Evolutionary conservation across 75 land plant species (phyloP).

Genomic region (Pinus tabuliformis): DNA sequence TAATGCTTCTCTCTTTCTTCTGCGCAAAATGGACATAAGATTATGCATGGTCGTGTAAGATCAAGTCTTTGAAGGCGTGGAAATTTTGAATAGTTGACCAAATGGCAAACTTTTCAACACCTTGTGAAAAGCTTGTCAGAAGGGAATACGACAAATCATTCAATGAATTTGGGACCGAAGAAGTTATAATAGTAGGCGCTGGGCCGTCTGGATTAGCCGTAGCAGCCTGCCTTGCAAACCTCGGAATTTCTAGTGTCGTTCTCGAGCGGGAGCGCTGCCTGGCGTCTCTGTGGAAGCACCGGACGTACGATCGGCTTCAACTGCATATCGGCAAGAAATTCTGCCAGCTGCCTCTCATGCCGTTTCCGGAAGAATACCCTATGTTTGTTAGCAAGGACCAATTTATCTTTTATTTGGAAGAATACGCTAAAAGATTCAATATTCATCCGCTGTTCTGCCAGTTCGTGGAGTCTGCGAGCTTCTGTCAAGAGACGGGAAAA

Average conservation of each 20-base stretch:
- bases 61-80: too few species aligned
- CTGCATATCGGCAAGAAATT: conserved; percentile 78
- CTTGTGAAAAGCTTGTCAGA: not conserved
- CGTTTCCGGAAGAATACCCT: conserved; percentile 66
- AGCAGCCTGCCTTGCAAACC: conserved; percentile 56
- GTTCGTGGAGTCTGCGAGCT: conserved; percentile 40
- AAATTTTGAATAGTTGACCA: too few species aligned
- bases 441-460: conserved; percentile 48
- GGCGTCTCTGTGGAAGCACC: conserved; percentile 76
- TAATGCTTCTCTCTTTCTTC: too few species aligned
- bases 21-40: too few species aligned
- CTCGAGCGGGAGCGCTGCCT: conserved; percentile 66
- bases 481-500: conserved; percentile 11
- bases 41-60: too few species aligned
- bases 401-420: conserved; percentile 61
- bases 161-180: not conserved
- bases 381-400: conserved; percentile 65
- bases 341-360: conserved; percentile 72
- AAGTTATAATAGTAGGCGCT: conserved; percentile 80
- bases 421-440: conserved; percentile 49
- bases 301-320: conserved; percentile 68
- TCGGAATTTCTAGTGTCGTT: conserved; percentile 40
- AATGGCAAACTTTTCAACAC: too few species aligned
- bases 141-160: not conserved
- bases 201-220: conserved; percentile 88